Conservation (phyloP, 2,329 filamentous ascomycete species). For the Xylaria digitata region DNA sequence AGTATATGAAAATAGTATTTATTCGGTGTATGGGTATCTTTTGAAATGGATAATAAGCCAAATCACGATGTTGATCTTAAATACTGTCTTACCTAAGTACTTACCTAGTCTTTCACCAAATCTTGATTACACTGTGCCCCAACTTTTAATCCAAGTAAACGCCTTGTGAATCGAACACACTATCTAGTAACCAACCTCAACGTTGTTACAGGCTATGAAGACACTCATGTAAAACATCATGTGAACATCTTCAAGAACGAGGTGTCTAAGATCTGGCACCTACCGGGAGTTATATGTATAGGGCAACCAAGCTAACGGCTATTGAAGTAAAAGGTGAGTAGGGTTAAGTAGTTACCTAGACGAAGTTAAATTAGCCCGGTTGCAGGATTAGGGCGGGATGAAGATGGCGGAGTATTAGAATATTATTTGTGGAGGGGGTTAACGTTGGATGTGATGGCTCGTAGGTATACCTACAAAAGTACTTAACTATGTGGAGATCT, state of each 20-base stretch:
- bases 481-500: constrained; percentile 2
- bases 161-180: background rate
- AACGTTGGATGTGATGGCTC: no score
- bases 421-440: no score
- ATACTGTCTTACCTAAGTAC: background rate
- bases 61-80: background rate
- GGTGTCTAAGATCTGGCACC: background rate
- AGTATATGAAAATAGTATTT: no score
- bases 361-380: background rate
- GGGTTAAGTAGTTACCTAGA: background rate
- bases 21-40: no score
- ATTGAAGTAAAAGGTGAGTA: background rate
- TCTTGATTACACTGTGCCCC: background rate
- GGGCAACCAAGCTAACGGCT: background rate
- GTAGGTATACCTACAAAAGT: no score
- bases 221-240: background rate
- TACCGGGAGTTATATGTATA: background rate
- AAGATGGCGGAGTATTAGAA: no score
- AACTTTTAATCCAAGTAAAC: background rate
- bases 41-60: background rate
- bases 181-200: background rate
- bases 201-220: background rate
- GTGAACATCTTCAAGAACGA: background rate
- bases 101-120: no score
- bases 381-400: background rate